Evolutionary conservation across 2,329 filamentous ascomycete species (phyloP), one percentile per base, ranked within the genome.

Genomic region (Colletotrichum ledebouriae): DNA sequence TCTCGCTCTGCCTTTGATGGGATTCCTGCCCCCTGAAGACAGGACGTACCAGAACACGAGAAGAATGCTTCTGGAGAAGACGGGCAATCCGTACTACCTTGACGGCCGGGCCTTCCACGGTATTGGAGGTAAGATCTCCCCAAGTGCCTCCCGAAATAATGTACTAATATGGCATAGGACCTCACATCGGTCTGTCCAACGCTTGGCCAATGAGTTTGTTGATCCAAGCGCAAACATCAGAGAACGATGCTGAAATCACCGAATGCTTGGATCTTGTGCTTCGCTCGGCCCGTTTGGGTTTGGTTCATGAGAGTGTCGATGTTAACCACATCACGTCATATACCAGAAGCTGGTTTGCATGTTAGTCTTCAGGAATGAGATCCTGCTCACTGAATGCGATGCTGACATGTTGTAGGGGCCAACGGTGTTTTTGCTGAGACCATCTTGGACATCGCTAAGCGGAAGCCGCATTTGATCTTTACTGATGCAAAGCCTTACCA

Each of bases 201-300:
- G 96, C 95, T 7, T 99, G 96, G 96, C 96, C 96, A 0, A 98
- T 99, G 94, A 96, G 93, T 77, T 82, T 98, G 70, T 85, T 99
- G 9, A 88, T 98, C 20, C 94, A 98, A 79, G 94, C 93, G 3
- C 94, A 96, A 86, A 99, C 96, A 0, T 92, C 90, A 6, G 87
- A 95, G 58, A 85, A 94, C 65, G 94, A 97, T 69, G 83, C 85
- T 0, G 96, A 99, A 81, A 98, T 99, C 71, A 83, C 80, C 69
- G 85, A 87, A 56, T 92, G 91, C 70, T 79, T 99, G 29, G 83
- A 89, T 7, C 78, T 91, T 37, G 96, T 99, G 44, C 89, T 96
- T 68, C 85, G 89, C 69, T 92, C 92, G 1, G 92, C 92, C 70
- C 86, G 84, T 59, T 84, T 97, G 10, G 96, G 96, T 0, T 81